phyloP scores from a whole-genome alignment of 495 filamentous ascomycete species.

The Articulospora tetracladia region DNA sequence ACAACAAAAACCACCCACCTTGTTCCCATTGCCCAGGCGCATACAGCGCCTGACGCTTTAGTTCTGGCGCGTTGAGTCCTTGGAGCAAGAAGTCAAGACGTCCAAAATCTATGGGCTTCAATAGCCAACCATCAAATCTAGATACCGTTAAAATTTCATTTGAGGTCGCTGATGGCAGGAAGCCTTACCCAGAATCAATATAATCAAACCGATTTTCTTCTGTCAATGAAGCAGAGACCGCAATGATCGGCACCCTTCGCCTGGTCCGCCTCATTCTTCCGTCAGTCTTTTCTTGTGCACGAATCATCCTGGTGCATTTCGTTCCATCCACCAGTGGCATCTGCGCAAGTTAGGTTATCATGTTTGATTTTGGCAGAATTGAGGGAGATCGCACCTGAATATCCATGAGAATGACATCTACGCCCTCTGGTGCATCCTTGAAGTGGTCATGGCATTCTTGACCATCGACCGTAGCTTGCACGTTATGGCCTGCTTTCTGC shows the following conservation, averaged over 20 bases:
- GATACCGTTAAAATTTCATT: not conserved
- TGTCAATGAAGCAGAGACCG: conserved; percentile 80
- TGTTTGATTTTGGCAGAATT: conserved; percentile 6
- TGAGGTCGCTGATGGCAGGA: not conserved
- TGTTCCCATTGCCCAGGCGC: conserved; percentile 62
- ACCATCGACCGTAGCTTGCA: conserved; percentile 75
- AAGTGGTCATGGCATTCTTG: conserved; percentile 77
- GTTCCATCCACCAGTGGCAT: conserved; percentile 94
- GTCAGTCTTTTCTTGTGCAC: conserved; percentile 54
- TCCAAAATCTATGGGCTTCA: conserved; percentile 72
- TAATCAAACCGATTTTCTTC: conserved; percentile 69
- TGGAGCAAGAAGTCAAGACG: conserved; percentile 54
- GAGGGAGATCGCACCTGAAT: conserved; percentile 63
- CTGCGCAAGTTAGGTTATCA: not conserved
- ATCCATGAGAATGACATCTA: conserved; percentile 91
- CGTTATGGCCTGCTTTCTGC: conserved; percentile 71
- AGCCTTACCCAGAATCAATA: conserved; percentile 59
- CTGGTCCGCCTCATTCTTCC: conserved; percentile 21
- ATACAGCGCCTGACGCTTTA: conserved; percentile 49
- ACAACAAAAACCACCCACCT: conserved; percentile 62
- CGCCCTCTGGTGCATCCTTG: conserved; percentile 48
- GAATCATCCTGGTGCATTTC: conserved; percentile 74
- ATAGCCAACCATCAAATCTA: conserved; percentile 57
- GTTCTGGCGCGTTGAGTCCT: conserved; percentile 48
- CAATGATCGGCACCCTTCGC: conserved; percentile 72